Percentiles rank a stretch among this genome's conserved stretches.
Evolutionary conservation across 78 protist species (phyloP).

Genomic region (Protostelium mycophagum): DNA sequence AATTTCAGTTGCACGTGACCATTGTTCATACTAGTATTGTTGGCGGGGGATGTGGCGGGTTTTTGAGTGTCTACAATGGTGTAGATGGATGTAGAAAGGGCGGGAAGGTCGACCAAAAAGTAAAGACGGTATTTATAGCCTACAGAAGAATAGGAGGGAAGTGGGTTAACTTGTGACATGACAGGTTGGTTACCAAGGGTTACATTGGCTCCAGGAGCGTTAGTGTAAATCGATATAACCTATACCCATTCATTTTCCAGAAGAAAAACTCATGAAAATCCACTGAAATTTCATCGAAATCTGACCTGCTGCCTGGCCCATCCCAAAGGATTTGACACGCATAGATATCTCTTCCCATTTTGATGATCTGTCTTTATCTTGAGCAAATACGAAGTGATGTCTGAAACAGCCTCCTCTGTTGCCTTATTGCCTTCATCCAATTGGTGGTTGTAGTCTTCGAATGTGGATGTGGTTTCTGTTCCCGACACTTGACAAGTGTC

Average conservation of each 20-base stretch:
- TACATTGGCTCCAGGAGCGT: background rate
- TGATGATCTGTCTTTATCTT: background rate
- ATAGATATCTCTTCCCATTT: no score
- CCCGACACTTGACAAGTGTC: conserved; percentile 2
- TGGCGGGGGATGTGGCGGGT: background rate
- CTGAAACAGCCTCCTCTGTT: background rate
- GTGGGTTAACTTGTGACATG: background rate
- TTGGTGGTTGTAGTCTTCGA: background rate
- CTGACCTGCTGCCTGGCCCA: background rate
- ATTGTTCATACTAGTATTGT: background rate
- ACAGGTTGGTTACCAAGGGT: background rate
- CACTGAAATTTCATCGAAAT: background rate
- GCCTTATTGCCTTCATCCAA: background rate
- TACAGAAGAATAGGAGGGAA: background rate
- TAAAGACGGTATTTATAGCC: background rate
- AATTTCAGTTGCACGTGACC: background rate
- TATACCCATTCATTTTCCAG: background rate
- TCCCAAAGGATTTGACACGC: background rate
- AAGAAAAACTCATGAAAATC: background rate
- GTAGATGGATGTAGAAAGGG: background rate
- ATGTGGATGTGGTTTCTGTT: background rate
- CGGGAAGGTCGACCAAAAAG: background rate
- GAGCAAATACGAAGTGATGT: background rate
- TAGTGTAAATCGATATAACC: background rate
- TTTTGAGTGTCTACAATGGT: background rate